A percentile compares a stretch with the other conserved stretches of the same genome.
Evolutionary conservation across 2,329 filamentous ascomycete genomes (phyloP).

Genomic region (Venturia pyrina): DNA sequence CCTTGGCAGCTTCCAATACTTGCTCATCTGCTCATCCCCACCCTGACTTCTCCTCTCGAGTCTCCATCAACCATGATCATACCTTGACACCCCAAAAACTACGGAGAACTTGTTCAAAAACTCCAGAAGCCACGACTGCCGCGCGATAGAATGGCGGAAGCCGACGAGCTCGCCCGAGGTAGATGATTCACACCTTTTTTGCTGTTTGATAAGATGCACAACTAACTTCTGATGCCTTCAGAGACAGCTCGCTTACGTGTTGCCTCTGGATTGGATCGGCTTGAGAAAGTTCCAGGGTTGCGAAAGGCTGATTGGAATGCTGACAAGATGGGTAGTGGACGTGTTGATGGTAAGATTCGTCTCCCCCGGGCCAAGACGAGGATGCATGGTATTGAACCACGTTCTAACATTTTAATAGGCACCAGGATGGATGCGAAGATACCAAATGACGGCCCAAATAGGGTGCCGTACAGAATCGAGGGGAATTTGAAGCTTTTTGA

Average conservation of each 20-base stretch:
- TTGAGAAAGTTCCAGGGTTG: not conserved
- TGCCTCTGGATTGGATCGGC: not conserved
- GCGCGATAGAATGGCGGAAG: not conserved
- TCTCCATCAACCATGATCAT: not conserved
- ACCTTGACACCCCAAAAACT: not conserved
- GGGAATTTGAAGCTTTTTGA: conserved; percentile 34
- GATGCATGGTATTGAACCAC: not conserved
- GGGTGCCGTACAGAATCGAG: not conserved
- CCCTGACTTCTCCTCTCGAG: not conserved
- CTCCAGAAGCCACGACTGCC: not conserved
- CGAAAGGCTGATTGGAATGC: not conserved
- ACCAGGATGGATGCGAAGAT: not conserved
- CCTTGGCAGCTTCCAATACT: not conserved
- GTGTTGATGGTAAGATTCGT: not conserved
- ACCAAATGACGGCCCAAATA: not conserved
- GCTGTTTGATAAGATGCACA: not conserved
- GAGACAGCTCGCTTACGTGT: not conserved
- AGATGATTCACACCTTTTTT: not conserved
- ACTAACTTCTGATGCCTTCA: not conserved
- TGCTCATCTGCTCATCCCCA: not conserved
- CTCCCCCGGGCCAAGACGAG: not conserved
- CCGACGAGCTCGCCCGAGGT: not conserved
- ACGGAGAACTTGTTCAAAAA: not conserved
- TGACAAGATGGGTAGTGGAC: not conserved
- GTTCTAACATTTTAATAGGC: not conserved